These are phyloP conservation scores for Schwanniomyces polymorphus DNA, from an alignment of 805 yeast genomes.

Conservation along the genomic window DNA sequence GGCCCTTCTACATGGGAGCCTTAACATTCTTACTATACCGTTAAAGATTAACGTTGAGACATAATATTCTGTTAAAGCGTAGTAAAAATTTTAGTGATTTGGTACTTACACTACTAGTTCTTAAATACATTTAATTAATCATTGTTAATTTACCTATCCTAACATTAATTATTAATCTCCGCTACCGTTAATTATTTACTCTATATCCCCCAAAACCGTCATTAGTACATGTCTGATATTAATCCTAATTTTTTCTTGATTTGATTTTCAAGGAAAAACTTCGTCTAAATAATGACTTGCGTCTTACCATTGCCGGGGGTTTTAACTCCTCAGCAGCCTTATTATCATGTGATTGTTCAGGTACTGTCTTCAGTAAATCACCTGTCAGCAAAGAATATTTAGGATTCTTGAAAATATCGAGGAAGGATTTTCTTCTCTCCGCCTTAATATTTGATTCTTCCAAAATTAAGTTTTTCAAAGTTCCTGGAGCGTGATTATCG, in stretches of 20 bases:
- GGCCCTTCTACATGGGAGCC: constrained; percentile 1
- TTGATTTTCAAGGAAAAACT: constrained; percentile 16
- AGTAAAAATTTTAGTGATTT: neutral
- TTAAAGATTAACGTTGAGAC: neutral
- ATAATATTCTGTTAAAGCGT: neutral
- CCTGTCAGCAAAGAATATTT: neutral
- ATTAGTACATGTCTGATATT: neutral
- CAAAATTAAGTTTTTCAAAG: neutral
- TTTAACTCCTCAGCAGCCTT: neutral
- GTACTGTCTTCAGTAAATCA: neutral
- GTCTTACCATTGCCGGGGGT: constrained; percentile 1
- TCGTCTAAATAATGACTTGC: constrained; percentile 11
- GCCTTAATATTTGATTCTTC: neutral
- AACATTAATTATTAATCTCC: too few species aligned
- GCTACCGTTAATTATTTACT: too few species aligned
- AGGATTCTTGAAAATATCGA: constrained; percentile 11
- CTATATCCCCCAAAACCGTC: too few species aligned
- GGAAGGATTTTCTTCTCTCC: constrained; percentile 14
- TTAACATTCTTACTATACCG: constrained; percentile 1
- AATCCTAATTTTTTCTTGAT: constrained; percentile 8
- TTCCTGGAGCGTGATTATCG: neutral
- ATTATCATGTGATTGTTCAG: neutral
- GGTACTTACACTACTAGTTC: neutral
- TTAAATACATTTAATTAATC: too few species aligned
- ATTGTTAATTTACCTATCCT: too few species aligned